Evolutionary conservation across 495 filamentous ascomycete species (phyloP), one percentile per base, ranked within the genome.

Genomic region (Tuber aestivum): DNA sequence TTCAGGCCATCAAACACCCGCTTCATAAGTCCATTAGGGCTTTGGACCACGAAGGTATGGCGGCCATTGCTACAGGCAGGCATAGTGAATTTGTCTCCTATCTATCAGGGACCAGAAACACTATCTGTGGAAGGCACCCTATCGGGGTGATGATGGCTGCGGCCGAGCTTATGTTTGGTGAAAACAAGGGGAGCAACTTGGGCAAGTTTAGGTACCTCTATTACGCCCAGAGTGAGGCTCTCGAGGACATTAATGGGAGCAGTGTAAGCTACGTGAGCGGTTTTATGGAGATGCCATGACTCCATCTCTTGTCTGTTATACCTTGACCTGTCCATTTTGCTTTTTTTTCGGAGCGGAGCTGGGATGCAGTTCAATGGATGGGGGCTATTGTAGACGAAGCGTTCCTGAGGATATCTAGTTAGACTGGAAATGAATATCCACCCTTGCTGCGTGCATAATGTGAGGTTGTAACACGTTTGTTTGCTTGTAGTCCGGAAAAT

Each of bases 231-330:
- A 98, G 95, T 84, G 89, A 89, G 77, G 87, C 97, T 84, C 90
- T 91, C n/a, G 86, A 86, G 72, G 88, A 87, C 75, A 85, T 90
- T 10, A 83, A 83, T 27, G 96, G 97, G 80, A 97, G 92, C 81
- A 97, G 94, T 76, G 95, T 99, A 73, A 97, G 94, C 85, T 99
- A 99, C 85, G 94, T 91, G 10, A 92, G 91, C 82, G 93, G 91
- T 76, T 94, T 91, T 86, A 65, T 65, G 27, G 56, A 65, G 56
- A 65, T 65, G 56, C 56, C 56, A 18, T 65, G 35, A 12, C 27
- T 35, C 14, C 18, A 32, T 65, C 32, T 35, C 56, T 35, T 65
- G 27, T 7, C 32, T 65, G 56, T 65, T 65, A 1, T 32, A 16
- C 12, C 56, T 18, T 1, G 56, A 65, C 56, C 20, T 35, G 56